Evolutionary conservation across 352 stramenopile species (phyloP), one percentile per base, ranked within the genome.

Genomic region (Phytopythium helicoides): DNA sequence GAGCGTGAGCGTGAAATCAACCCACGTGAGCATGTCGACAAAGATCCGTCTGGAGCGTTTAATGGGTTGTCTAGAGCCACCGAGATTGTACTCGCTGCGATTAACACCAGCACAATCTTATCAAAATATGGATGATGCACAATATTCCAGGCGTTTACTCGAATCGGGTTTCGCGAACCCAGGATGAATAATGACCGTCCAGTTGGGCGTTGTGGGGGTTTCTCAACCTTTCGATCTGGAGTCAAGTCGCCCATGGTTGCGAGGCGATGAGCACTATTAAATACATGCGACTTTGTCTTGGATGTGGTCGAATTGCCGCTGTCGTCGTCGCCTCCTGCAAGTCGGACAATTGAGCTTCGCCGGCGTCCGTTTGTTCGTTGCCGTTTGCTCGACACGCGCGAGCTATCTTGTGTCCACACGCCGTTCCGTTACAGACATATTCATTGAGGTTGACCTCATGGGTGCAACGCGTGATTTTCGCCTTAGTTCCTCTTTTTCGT

Each of bases 61-160:
- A 92, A 64, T 16, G 87, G 87, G 44, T 80, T 86, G 45, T 96
- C 87, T 1, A 95, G 48, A 7, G 83, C 86, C 10, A 96, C 66
- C 0, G 73, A 54, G 6, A 93, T 38, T 0, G 77, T 89, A 41
- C 66, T 86, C 2, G 79, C 50, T n/a, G 74, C 51, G 25, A 95
- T 88, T 5, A 95, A 58, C 23, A 87, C 49, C 1, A 94, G 55
- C 16, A 93, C 41, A 23, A 81, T 64, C 37, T 66, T 71, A 54
- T 94, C 84, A 56, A 95, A 95, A n/a, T 61, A 61, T 8, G 62
- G 64, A 46, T 89, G 70, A 16, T 65, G 52, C 34, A 75, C 60
- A n/a, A 75, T 67, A 14, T 57, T 56, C 67, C 67, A 76, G 12
- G 66, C 62, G 41, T 75, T 68, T 15, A 47, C 60, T n/a, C 66